Conservation (phyloP, 2,329 filamentous ascomycete species). For the Botryotinia convoluta region DNA sequence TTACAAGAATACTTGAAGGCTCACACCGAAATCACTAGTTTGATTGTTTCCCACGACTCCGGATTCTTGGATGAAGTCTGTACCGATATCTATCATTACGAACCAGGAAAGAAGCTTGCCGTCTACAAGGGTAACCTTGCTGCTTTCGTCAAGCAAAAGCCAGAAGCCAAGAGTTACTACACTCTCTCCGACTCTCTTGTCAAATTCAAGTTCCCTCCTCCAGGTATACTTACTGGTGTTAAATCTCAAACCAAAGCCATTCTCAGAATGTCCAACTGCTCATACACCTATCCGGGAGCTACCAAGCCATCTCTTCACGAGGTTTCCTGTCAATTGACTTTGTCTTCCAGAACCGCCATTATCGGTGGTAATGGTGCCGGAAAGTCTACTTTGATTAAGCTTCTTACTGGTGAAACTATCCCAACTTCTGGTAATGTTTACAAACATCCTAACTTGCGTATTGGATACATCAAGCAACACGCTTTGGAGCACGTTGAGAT, state of each 20-base stretch:
- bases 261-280: constrained; percentile 88
- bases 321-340: constrained; percentile 80
- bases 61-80: constrained; percentile 96
- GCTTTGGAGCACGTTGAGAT: constrained; percentile 98
- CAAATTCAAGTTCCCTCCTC: constrained; percentile 97
- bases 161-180: constrained; percentile 97
- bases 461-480: constrained; percentile 99
- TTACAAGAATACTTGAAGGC: constrained; percentile 90
- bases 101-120: constrained; percentile 87
- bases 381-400: constrained; percentile 97
- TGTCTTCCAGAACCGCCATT: constrained; percentile 92
- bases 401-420: constrained; percentile 88
- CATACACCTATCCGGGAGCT: constrained; percentile 89
- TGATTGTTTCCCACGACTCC: constrained; percentile 99
- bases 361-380: constrained; percentile 97
- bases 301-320: constrained; percentile 83
- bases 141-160: constrained; percentile 82
- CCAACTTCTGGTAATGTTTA: constrained; percentile 84
- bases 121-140: constrained; percentile 81
- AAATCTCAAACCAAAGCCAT: constrained; percentile 94
- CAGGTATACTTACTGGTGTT: constrained; percentile 90
- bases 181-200: constrained; percentile 84
- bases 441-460: constrained; percentile 97
- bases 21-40: constrained; percentile 93
- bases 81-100: constrained; percentile 99